Conservation (phyloP, 2,329 filamentous ascomycete genomes). For the Xylaria sp. region DNA sequence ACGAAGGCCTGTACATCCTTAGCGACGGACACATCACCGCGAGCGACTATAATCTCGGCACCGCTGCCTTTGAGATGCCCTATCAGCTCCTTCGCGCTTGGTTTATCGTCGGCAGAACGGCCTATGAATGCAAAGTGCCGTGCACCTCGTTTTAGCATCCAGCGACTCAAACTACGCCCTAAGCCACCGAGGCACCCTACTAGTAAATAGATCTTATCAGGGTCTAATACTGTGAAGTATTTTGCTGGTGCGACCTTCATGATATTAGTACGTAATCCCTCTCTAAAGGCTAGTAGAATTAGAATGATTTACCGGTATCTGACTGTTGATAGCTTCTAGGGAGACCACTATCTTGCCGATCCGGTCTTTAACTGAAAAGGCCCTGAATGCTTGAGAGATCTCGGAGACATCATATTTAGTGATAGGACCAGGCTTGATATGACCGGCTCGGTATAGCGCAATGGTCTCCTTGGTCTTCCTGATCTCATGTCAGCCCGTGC, state of each 20-base stretch:
- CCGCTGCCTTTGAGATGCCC: conserved; percentile 21
- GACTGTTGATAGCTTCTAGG: conserved; percentile 8
- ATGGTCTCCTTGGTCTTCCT: conserved; percentile 3
- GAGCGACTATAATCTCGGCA: conserved; percentile 17
- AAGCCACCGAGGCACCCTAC: conserved; percentile 44
- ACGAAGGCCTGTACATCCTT: conserved; percentile 24
- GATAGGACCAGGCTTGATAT: conserved; percentile 7
- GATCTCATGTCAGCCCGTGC: background rate
- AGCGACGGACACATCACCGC: conserved; percentile 27
- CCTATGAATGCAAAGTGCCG: conserved; percentile 49
- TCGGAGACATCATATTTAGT: conserved; percentile 17
- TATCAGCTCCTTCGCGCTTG: conserved; percentile 38
- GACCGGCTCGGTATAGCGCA: conserved; percentile 4
- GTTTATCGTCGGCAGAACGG: conserved; percentile 42
- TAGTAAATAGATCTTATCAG: conserved; percentile 27
- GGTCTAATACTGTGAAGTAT: background rate
- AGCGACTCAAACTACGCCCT: conserved; percentile 39
- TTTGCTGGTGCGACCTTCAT: background rate
- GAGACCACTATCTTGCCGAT: conserved; percentile 30
- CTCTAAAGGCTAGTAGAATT: background rate
- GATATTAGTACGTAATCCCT: no score
- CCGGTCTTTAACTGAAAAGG: conserved; percentile 12
- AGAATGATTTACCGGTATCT: background rate
- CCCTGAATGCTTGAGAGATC: conserved; percentile 18
- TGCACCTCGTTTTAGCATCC: conserved; percentile 47